Percentiles rank a stretch among this genome's conserved stretches.
phyloP scores from a whole-genome alignment of 306 rosid species.

The peach (Prunus persica) region Prunus_persica_NCBIv2 NC_034015.1:21117501-21118000 shows the following conservation, averaged over 20 bases:
- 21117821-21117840: conserved; percentile 29
- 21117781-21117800: conserved; percentile 59
- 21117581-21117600: not conserved
- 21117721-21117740: conserved; percentile 46
- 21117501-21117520: not conserved
- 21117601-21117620: not conserved
- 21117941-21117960: conserved; percentile 69
- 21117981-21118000: conserved; percentile 86
- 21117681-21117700: not conserved
- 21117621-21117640: not conserved
- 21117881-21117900: conserved; percentile 57
- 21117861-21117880: conserved; percentile 18
- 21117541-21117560: not conserved
- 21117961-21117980: conserved; percentile 77
- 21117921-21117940: conserved; percentile 60
- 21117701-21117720: not conserved
- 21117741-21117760: conserved; percentile 73
- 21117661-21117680: not conserved
- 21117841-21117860: not conserved
- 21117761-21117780: conserved; percentile 71
- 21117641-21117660: not conserved
- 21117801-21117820: conserved; percentile 75
- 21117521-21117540: not conserved
- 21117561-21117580: not conserved
- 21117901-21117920: conserved; percentile 68